phyloP scores from a whole-genome alignment of 805 yeast genomes.

The Lipomyces spencermartinsiae region DNA sequence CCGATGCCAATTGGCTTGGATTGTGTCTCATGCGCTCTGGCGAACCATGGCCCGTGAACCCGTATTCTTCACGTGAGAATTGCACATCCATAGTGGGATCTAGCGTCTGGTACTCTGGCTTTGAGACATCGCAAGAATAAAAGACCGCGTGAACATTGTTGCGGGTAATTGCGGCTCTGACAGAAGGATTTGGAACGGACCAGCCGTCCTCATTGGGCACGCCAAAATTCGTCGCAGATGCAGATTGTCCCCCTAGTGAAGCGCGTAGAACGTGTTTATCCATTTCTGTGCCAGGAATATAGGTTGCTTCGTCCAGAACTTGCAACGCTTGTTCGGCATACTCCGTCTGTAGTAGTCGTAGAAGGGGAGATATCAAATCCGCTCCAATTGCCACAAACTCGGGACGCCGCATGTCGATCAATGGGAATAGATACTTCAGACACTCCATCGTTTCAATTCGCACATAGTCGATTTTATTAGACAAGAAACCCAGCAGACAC shows the following conservation, averaged over 20 bases:
- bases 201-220: slow-evolving; percentile 95
- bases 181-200: slow-evolving; percentile 95
- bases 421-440: slow-evolving; percentile 74
- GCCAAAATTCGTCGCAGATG: slow-evolving; percentile 89
- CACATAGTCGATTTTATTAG: slow-evolving; percentile 80
- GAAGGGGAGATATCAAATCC: slow-evolving; percentile 86
- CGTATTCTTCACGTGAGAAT: slow-evolving; percentile 49
- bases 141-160: slow-evolving; percentile 96
- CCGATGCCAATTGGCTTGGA: slow-evolving; percentile 21
- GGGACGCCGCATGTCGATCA: slow-evolving; percentile 74
- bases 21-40: slow-evolving; percentile 4
- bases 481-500: slow-evolving; percentile 75
- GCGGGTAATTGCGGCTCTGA: slow-evolving; percentile 85
- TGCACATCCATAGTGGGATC: slow-evolving; percentile 42
- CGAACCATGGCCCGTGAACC: slow-evolving; percentile 33
- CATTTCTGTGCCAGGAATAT: slow-evolving; percentile 86
- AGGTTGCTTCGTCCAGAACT: slow-evolving; percentile 82
- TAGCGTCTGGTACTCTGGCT: slow-evolving; percentile 30
- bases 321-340: slow-evolving; percentile 87
- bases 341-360: slow-evolving; percentile 79
- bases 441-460: slow-evolving; percentile 79
- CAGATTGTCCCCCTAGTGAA: slow-evolving; percentile 82
- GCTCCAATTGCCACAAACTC: slow-evolving; percentile 93
- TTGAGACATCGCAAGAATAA: slow-evolving; percentile 70
- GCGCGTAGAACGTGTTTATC: slow-evolving; percentile 92